Conservation (phyloP, 2,329 filamentous ascomycete genomes). For the Penicillium verrucosum region DNA sequence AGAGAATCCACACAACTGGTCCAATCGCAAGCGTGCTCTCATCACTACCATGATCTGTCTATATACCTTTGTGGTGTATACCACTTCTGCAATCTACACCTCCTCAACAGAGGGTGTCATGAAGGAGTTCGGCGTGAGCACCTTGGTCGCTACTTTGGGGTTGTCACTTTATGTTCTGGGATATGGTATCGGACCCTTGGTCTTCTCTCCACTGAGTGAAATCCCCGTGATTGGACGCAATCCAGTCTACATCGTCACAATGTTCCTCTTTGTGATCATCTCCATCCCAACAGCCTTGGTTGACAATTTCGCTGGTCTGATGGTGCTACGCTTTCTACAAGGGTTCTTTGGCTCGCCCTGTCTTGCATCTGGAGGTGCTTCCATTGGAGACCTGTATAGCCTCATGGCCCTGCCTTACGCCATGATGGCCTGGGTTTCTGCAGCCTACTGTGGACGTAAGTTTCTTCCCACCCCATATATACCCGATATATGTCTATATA, state of each 20-base stretch:
- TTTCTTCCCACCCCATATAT: background rate
- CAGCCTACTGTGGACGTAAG: conserved; percentile 41
- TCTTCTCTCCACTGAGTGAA: conserved; percentile 66
- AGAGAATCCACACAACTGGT: conserved; percentile 36
- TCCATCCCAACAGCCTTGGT: conserved; percentile 63
- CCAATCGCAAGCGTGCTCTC: conserved; percentile 27
- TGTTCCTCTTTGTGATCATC: conserved; percentile 66
- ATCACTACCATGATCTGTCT: conserved; percentile 25
- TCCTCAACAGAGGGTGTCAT: conserved; percentile 27
- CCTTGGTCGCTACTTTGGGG: conserved; percentile 29
- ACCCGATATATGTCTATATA: background rate
- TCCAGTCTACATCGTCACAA: conserved; percentile 64
- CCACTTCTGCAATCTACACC: conserved; percentile 33
- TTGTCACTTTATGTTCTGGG: conserved; percentile 35
- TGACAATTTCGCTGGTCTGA: conserved; percentile 60
- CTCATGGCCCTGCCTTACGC: conserved; percentile 58
- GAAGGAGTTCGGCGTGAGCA: conserved; percentile 27
- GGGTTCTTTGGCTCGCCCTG: conserved; percentile 66
- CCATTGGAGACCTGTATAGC: conserved; percentile 49
- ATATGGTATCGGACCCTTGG: conserved; percentile 60
- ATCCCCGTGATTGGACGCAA: conserved; percentile 66
- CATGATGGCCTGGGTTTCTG: conserved; percentile 57
- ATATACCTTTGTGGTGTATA: conserved; percentile 41
- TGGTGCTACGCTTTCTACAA: conserved; percentile 62
- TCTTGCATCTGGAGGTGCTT: conserved; percentile 56